Evolutionary conservation across 2,329 filamentous ascomycete genomes (phyloP).

Genomic region (Sporothrix phasma): DNA sequence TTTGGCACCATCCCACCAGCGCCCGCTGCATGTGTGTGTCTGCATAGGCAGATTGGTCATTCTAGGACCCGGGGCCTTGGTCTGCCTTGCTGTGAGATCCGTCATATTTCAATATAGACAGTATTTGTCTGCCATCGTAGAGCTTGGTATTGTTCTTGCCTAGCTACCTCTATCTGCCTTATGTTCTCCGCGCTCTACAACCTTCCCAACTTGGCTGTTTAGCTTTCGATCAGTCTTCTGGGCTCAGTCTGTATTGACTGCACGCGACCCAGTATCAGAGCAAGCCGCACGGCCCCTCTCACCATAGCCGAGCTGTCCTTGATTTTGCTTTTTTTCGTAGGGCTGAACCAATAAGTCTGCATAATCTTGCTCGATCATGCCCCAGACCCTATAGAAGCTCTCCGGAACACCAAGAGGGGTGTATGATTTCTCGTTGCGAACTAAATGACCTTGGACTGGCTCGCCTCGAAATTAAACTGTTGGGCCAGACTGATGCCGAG

Average conservation of each 20-base stretch:
- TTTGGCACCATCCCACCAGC: neutral
- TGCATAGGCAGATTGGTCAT: neutral
- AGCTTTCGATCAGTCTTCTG: no score
- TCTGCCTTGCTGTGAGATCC: neutral
- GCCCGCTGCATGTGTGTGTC: no score
- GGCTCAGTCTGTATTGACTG: no score
- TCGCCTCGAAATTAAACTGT: neutral
- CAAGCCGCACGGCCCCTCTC: no score
- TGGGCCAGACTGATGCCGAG: neutral
- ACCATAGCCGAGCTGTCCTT: neutral
- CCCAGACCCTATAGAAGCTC: no score
- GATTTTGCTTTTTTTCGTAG: conserved; percentile 4
- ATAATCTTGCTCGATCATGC: no score
- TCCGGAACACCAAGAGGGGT: neutral
- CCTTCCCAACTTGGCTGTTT: neutral
- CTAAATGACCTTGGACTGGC: neutral
- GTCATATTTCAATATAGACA: neutral
- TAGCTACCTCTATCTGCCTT: neutral
- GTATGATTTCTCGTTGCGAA: neutral
- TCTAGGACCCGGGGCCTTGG: neutral
- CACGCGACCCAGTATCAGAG: no score
- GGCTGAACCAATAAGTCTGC: conserved; percentile 11
- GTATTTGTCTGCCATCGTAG: neutral
- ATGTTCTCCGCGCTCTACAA: neutral
- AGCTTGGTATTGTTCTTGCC: neutral